These are phyloP conservation scores for Candida sp. DNA, from an alignment of 1,139 yeast genomes.

Conservation along the genomic window DNA sequence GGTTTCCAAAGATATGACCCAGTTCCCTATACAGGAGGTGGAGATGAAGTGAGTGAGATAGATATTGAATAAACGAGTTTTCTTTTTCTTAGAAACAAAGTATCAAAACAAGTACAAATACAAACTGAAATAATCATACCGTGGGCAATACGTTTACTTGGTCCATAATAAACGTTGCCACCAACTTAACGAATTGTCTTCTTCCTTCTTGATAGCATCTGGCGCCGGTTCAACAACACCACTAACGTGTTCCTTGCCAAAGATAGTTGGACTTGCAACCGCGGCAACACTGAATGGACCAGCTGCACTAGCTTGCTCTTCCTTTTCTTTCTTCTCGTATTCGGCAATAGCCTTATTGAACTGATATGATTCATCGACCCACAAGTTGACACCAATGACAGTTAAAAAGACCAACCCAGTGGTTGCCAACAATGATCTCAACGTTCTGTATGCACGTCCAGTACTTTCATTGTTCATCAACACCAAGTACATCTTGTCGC, in stretches of 20 bases:
- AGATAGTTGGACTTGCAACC: not conserved
- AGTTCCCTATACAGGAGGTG: conserved; percentile 30
- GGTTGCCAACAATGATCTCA: conserved; percentile 35
- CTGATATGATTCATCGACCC: conserved; percentile 19
- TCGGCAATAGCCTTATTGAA: conserved; percentile 5
- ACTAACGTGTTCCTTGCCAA: conserved; percentile 5
- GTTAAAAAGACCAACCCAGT: conserved; percentile 36
- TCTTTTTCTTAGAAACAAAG: not conserved
- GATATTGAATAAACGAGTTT: not conserved
- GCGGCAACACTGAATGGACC: conserved; percentile 6
- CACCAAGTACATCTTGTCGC: conserved; percentile 30
- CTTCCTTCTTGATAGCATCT: not conserved
- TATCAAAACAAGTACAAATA: not conserved
- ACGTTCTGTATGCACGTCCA: conserved; percentile 15
- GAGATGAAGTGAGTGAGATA: conserved; percentile 19
- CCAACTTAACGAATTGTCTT: not conserved
- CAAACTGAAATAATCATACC: not conserved
- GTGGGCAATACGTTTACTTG: not conserved
- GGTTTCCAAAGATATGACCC: conserved; percentile 35
- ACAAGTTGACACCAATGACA: conserved; percentile 32
- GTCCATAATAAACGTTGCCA: conserved; percentile 4
- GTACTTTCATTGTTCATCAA: conserved; percentile 21
- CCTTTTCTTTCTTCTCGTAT: conserved; percentile 2
- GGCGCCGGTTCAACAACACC: not conserved
- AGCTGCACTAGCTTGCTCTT: not conserved